These are phyloP conservation scores for Mesotaenium endlicherianum DNA, from an alignment of 139 green algal genomes.

Conservation along the genomic window DNA sequence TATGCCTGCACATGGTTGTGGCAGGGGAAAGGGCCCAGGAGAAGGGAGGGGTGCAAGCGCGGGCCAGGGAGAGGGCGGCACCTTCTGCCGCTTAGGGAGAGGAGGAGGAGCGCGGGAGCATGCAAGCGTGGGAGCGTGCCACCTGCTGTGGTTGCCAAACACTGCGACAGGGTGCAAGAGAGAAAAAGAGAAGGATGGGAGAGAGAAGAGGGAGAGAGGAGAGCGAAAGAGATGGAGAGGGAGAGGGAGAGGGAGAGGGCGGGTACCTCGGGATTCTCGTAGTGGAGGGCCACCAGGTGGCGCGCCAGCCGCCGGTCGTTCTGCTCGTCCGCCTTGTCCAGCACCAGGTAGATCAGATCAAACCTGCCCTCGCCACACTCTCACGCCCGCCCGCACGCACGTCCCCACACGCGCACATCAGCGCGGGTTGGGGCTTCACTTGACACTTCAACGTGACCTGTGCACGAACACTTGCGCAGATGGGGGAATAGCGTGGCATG, in stretches of 20 bases:
- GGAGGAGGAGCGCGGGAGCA: too few relatives aligned
- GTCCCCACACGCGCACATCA: too few relatives aligned
- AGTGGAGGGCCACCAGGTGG: slow-evolving; percentile 88
- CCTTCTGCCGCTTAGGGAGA: too few relatives aligned
- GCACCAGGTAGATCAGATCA: slow-evolving; percentile 93
- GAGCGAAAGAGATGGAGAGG: background rate
- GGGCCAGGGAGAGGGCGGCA: too few relatives aligned
- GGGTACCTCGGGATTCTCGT: slow-evolving; percentile 51
- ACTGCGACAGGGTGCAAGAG: too few relatives aligned
- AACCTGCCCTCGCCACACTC: slow-evolving; percentile 52
- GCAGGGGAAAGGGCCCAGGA: background rate
- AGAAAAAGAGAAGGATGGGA: slow-evolving; percentile 14
- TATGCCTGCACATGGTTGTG: too few relatives aligned
- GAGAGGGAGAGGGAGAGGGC: background rate
- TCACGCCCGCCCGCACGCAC: too few relatives aligned
- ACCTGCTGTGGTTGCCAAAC: background rate
- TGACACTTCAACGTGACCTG: too few relatives aligned
- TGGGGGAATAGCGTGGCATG: too few relatives aligned
- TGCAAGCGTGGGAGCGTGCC: too few relatives aligned
- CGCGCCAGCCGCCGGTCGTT: slow-evolving; percentile 81
- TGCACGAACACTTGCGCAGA: too few relatives aligned
- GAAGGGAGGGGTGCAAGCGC: background rate
- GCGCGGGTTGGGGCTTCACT: too few relatives aligned
- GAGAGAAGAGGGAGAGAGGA: slow-evolving; percentile 3
- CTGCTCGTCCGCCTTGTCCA: slow-evolving; percentile 85